These are phyloP conservation scores for Cercospora zeina DNA, from an alignment of 2,329 filamentous ascomycete species.

Conservation along the genomic window DNA sequence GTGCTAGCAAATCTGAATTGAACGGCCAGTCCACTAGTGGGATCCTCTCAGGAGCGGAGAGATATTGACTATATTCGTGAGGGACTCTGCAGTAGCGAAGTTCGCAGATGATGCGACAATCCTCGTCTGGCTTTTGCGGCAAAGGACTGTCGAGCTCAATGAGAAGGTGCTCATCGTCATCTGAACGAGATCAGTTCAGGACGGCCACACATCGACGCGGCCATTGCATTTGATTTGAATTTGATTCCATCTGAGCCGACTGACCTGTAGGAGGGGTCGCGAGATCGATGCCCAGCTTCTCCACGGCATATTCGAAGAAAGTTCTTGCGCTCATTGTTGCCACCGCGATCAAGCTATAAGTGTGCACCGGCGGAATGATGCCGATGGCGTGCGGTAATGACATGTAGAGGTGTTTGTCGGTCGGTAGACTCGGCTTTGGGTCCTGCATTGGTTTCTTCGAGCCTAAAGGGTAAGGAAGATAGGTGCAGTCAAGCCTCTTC, in stretches of 20 bases:
- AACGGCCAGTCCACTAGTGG: neutral
- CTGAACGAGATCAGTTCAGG: neutral
- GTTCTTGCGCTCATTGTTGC: conserved; percentile 24
- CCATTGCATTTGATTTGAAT: neutral
- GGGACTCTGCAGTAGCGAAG: conserved; percentile 14
- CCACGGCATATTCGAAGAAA: conserved; percentile 29
- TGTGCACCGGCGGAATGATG: conserved; percentile 5
- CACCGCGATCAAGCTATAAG: conserved; percentile 24
- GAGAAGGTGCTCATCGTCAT: neutral
- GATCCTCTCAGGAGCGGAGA: conserved; percentile 12
- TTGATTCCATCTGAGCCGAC: neutral
- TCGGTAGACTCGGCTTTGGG: conserved; percentile 9
- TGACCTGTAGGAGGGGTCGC: conserved; percentile 2
- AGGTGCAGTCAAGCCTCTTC: neutral
- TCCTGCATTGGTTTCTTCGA: conserved; percentile 9
- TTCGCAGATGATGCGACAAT: neutral
- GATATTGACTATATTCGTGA: conserved; percentile 6
- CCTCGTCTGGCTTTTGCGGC: neutral
- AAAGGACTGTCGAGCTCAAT: neutral
- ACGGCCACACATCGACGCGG: neutral
- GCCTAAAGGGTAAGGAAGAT: conserved; percentile 8
- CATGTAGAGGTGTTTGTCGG: conserved; percentile 15
- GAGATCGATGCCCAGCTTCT: conserved; percentile 20
- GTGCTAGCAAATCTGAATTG: conserved; percentile 10
- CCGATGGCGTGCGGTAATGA: conserved; percentile 12